Evolutionary conservation across 768 basidiomycete genomes (phyloP).

Genomic region (Tylopilus subfusipes): DNA sequence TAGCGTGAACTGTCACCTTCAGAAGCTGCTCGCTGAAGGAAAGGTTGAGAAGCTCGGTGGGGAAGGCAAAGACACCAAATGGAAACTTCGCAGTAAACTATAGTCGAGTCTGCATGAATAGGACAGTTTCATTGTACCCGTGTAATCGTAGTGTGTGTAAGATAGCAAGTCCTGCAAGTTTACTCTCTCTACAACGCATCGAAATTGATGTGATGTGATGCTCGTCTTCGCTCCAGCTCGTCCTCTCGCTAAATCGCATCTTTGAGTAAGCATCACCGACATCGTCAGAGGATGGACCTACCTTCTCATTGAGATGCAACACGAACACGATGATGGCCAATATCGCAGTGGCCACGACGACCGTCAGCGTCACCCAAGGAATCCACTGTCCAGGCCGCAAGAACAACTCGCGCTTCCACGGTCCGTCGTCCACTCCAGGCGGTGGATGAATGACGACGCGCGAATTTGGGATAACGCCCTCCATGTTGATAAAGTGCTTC

Average conservation of each 20-base stretch:
- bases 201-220: conserved; percentile 96
- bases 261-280: conserved; percentile 3
- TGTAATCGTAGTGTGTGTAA: conserved; percentile 17
- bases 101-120: not conserved
- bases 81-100: conserved; percentile 35
- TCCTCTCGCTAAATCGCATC: conserved; percentile 70
- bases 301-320: conserved; percentile 91
- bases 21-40: conserved; percentile 67
- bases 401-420: conserved; percentile 88
- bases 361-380: conserved; percentile 91
- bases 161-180: conserved; percentile 4
- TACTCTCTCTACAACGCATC: conserved; percentile 72
- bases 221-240: conserved; percentile 81
- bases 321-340: conserved; percentile 82
- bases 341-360: conserved; percentile 66
- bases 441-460: conserved; percentile 93
- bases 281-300: conserved; percentile 32
- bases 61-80: conserved; percentile 47
- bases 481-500: conserved; percentile 85
- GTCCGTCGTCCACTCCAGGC: conserved; percentile 41
- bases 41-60: conserved; percentile 50
- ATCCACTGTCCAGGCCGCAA: conserved; percentile 96
- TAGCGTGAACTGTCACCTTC: conserved; percentile 66
- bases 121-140: not conserved
- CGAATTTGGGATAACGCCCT: conserved; percentile 96